Conservation (phyloP, 2,329 filamentous ascomycete species). For the Coniella vitis region DNA sequence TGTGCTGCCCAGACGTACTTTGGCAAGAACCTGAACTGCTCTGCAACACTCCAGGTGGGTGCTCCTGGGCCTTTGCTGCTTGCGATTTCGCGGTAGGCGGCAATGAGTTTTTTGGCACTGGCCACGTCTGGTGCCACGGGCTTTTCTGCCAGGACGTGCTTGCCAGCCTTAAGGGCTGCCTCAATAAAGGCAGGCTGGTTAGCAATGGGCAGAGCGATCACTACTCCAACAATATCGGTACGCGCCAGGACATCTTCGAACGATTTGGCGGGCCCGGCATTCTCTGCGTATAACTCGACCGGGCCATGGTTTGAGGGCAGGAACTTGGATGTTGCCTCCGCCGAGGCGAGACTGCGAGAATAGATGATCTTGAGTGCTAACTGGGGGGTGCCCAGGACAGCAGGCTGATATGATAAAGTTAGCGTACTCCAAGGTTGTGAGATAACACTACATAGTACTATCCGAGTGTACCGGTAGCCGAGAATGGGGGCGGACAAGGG, state of each 20-base stretch:
- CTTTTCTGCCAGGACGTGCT: slow-evolving; percentile 33
- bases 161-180: slow-evolving; percentile 50
- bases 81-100: slow-evolving; percentile 29
- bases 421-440: too few relatives aligned
- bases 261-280: slow-evolving; percentile 36
- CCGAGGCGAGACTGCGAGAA: slow-evolving; percentile 51
- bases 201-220: slow-evolving; percentile 53
- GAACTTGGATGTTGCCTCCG: slow-evolving; percentile 28
- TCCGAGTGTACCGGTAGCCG: too few relatives aligned
- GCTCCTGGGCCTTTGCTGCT: slow-evolving; percentile 25
- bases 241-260: slow-evolving; percentile 43
- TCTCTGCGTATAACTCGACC: slow-evolving; percentile 48
- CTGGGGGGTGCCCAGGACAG: slow-evolving; percentile 16
- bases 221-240: slow-evolving; percentile 44
- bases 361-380: slow-evolving; percentile 55
- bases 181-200: slow-evolving; percentile 51
- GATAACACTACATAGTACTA: too few relatives aligned
- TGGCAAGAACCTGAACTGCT: slow-evolving; percentile 61
- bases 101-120: slow-evolving; percentile 29
- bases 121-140: slow-evolving; percentile 33
- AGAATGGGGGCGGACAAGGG: too few relatives aligned
- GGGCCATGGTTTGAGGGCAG: slow-evolving; percentile 23
- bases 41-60: slow-evolving; percentile 48
- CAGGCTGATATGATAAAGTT: too few relatives aligned
- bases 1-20: slow-evolving; percentile 45